Base-by-base conservation (phyloP, 2,329 filamentous ascomycete genomes). In the Scedosporium boydii region DNA sequence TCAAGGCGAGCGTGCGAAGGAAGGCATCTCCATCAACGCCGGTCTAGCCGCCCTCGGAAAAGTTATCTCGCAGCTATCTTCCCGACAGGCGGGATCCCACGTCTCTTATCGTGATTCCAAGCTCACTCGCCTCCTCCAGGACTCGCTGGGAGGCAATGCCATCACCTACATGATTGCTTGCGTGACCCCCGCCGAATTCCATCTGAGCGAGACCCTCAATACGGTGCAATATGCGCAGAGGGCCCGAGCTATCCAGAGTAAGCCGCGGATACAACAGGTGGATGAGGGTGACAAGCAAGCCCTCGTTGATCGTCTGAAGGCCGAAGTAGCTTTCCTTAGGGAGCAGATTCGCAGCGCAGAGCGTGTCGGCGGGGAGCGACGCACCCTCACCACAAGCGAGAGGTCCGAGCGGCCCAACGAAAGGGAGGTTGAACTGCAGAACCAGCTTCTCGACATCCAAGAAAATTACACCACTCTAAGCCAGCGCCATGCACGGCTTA, bases 131-230 rank as follows among this genome's bases (percentile, higher is more conserved):
- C 81, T 99, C 26, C 84, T 99, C 18, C 95, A 99, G 78, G 95
- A 99, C 75, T 99, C 95, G 0, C 82, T 99, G 4, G 95, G 95
- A 63, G 95, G 95, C 4, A 98, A 96, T 72, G 95, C 95, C 42
- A 96, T 97, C 72, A 99, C 95, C 0, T 99, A 98, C 77, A 98
- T 99, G 95, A 95, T 99, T 76, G 95, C 95, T 7, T 99, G 95
- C 76, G 93, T 99, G 34, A 99, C 93, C 1, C 93, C 93, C 0
- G 91, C 93, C 14, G 93, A 97, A 72, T 99, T 99, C 72, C 95
- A 99, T 73, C 80, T 99, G 55, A 98, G 93, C 76, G 95, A 99
- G 76, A 98, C 96, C 0, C 80, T 99, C 63, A 99, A 99, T 73
- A 99, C 95, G 0, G 91, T 99, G 23, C 90, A 97, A 73, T 99